Evolutionary conservation across 441 rosid genomes (phyloP).

Genomic region (Euphorbia corollata): DNA sequence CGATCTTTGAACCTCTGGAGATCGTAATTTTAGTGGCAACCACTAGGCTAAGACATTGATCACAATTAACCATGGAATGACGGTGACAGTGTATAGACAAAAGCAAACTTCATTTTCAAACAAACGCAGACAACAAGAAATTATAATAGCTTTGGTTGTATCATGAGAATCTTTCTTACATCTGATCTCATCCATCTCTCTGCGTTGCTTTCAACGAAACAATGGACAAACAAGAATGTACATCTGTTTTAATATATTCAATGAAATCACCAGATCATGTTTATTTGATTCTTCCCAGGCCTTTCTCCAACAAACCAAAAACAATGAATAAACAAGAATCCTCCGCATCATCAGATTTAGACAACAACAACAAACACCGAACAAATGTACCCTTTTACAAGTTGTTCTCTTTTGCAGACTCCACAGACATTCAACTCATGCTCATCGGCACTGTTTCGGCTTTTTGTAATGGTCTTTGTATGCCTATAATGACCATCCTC

Average conservation of each 20-base stretch:
- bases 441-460: conserved; percentile 34
- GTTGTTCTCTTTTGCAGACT: conserved; percentile 45
- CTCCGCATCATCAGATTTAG: conserved; percentile 3
- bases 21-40: too few species aligned
- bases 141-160: neutral
- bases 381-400: conserved; percentile 26
- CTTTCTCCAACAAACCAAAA: neutral
- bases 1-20: too few species aligned
- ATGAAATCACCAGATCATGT: too few species aligned
- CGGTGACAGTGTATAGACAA: neutral
- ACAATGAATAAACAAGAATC: conserved; percentile 16
- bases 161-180: neutral
- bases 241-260: too few species aligned
- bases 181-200: neutral
- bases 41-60: too few species aligned
- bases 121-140: neutral
- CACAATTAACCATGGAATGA: too few species aligned
- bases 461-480: conserved; percentile 34
- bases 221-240: too few species aligned
- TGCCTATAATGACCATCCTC: conserved; percentile 36
- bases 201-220: neutral
- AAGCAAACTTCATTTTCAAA: neutral
- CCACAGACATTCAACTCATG: conserved; percentile 34
- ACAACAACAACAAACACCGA: conserved; percentile 5
- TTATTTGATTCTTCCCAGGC: too few species aligned